These are phyloP conservation scores for Cichorium intybus DNA, from an alignment of 140 eudicot genomes.

Conservation along the genomic window DNA sequence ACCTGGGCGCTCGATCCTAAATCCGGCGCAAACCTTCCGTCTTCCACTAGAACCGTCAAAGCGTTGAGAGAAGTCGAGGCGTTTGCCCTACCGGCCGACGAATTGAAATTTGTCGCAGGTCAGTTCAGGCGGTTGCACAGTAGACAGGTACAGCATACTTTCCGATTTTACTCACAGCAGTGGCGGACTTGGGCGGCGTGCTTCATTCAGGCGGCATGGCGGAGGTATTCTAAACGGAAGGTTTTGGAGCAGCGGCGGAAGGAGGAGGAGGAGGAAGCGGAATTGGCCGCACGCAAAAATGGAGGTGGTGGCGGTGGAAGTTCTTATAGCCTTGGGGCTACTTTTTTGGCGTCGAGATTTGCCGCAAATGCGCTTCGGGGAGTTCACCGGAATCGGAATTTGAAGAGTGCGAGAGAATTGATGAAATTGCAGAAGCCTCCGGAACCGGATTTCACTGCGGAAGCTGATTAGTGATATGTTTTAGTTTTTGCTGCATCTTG, in stretches of 20 bases:
- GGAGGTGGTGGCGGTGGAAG: constrained; percentile 42
- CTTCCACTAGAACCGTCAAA: constrained; percentile 81
- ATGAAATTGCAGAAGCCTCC: constrained; percentile 88
- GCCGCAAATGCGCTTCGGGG: constrained; percentile 92
- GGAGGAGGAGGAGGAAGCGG: constrained; percentile 63
- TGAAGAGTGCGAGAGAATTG: constrained; percentile 71
- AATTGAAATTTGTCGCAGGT: constrained; percentile 73
- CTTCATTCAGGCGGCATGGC: constrained; percentile 90
- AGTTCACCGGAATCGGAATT: constrained; percentile 74
- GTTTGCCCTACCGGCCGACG: constrained; percentile 79
- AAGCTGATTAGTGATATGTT: constrained; percentile 51
- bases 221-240: constrained; percentile 67
- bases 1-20: constrained; percentile 89
- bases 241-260: constrained; percentile 49
- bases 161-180: constrained; percentile 81
- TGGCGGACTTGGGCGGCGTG: constrained; percentile 97
- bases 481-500: constrained; percentile 8
- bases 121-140: constrained; percentile 90
- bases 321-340: constrained; percentile 75
- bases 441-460: constrained; percentile 87
- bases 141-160: constrained; percentile 90
- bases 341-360: constrained; percentile 77
- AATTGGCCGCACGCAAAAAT: constrained; percentile 23
- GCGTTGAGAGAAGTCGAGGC: constrained; percentile 83
- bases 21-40: constrained; percentile 67